Conservation (phyloP, 2,329 filamentous ascomycete genomes). For the Diaporthe amygdali region DNA sequence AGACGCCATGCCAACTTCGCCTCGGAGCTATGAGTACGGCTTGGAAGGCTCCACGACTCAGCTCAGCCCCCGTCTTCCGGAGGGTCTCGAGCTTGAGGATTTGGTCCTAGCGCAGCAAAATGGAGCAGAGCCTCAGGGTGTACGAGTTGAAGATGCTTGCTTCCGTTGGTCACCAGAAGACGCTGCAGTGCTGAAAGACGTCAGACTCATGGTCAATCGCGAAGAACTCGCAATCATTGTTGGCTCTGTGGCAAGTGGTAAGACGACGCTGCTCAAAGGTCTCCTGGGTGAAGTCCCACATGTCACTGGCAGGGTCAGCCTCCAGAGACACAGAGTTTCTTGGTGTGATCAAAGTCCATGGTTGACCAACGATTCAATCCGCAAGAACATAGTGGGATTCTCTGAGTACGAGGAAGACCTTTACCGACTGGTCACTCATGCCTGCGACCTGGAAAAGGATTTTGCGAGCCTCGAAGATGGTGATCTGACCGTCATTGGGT, state of each 20-base stretch:
- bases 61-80: not conserved
- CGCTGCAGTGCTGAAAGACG: not conserved
- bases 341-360: conserved; percentile 45
- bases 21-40: not conserved
- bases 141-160: not conserved
- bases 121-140: not conserved
- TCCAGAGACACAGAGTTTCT: conserved; percentile 17
- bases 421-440: conserved; percentile 28
- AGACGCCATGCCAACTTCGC: not conserved
- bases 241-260: conserved; percentile 43
- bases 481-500: conserved; percentile 33
- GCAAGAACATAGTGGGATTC: conserved; percentile 43
- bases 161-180: not conserved
- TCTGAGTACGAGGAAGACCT: conserved; percentile 31
- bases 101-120: not conserved
- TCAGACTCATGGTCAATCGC: not conserved
- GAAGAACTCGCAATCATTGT: conserved; percentile 27
- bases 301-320: not conserved
- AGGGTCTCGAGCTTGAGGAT: not conserved
- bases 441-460: conserved; percentile 35
- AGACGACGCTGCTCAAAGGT: conserved; percentile 38
- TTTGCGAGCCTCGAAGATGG: conserved; percentile 30
- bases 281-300: conserved; percentile 34
- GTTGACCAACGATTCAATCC: conserved; percentile 46
- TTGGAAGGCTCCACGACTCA: not conserved